Evolutionary conservation across 805 yeast genomes (phyloP).

Genomic region (Yarrowia sp.): DNA sequence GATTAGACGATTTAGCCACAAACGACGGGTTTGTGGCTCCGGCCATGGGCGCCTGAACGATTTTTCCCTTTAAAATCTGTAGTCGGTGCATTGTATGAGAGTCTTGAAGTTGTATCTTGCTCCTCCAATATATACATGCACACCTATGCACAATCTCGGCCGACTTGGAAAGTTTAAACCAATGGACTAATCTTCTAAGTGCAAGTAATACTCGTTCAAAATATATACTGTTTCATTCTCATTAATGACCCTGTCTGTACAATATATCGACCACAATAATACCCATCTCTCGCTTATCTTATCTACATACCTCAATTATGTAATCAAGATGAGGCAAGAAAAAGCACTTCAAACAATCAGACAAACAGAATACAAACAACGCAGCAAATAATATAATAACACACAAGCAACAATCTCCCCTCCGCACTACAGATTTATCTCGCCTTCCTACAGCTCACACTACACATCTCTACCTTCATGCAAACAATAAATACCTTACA

Average conservation of each 20-base stretch:
- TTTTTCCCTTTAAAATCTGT: not conserved
- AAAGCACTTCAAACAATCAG: no score
- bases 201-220: not conserved
- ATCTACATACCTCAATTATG: no score
- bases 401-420: not conserved
- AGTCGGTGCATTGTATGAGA: slow-evolving; percentile 2
- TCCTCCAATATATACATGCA: not conserved
- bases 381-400: not conserved
- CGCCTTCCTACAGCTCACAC: no score
- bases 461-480: not conserved
- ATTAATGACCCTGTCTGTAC: no score
- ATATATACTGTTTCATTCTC: no score
- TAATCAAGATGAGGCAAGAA: no score
- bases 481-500: slow-evolving; percentile 39
- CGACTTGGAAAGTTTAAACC: slow-evolving; percentile 12
- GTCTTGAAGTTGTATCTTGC: no score
- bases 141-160: slow-evolving; percentile 24
- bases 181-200: no score
- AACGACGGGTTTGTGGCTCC: slow-evolving; percentile 58
- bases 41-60: slow-evolving; percentile 69
- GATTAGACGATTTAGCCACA: slow-evolving; percentile 54
- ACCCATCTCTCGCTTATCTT: no score
- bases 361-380: no score
- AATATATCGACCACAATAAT: no score
- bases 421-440: no score